Evolutionary conservation across 768 basidiomycete genomes (phyloP).

Genomic region (Scleroderma bovista): DNA sequence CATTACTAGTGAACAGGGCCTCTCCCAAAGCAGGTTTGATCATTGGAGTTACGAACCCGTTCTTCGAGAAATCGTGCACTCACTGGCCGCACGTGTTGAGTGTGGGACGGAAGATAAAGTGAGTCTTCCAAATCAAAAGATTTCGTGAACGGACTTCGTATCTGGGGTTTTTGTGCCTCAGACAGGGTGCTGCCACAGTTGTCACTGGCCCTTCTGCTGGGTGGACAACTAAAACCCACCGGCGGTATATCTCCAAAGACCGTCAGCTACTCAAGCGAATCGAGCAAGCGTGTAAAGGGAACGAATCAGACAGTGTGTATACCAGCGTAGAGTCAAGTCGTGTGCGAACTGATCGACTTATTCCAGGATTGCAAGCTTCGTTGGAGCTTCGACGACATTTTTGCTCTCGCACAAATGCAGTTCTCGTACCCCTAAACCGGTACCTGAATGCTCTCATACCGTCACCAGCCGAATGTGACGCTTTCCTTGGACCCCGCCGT

Average conservation of each 20-base stretch:
- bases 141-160: not conserved
- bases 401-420: slow-evolving; percentile 74
- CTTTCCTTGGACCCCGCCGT: slow-evolving; percentile 30
- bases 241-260: slow-evolving; percentile 83
- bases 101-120: slow-evolving; percentile 50
- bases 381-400: slow-evolving; percentile 76
- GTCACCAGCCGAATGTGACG: slow-evolving; percentile 43
- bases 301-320: slow-evolving; percentile 47
- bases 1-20: slow-evolving; percentile 70
- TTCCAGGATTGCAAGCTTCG: slow-evolving; percentile 54
- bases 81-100: slow-evolving; percentile 87
- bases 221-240: slow-evolving; percentile 76
- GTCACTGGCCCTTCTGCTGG: slow-evolving; percentile 55
- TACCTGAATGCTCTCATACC: slow-evolving; percentile 89
- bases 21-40: slow-evolving; percentile 74
- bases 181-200: slow-evolving; percentile 5
- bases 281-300: slow-evolving; percentile 53
- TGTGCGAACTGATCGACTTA: not conserved
- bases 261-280: slow-evolving; percentile 63
- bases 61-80: slow-evolving; percentile 69
- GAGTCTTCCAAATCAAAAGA: slow-evolving; percentile 12
- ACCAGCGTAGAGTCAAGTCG: not conserved
- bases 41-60: slow-evolving; percentile 85
- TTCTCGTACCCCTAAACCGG: slow-evolving; percentile 85
- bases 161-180: slow-evolving; percentile 1